Percentiles rank a stretch among this genome's conserved stretches.
phyloP scores from a whole-genome alignment of 2,329 filamentous ascomycete genomes.

The Leptographium galeiforme region DNA sequence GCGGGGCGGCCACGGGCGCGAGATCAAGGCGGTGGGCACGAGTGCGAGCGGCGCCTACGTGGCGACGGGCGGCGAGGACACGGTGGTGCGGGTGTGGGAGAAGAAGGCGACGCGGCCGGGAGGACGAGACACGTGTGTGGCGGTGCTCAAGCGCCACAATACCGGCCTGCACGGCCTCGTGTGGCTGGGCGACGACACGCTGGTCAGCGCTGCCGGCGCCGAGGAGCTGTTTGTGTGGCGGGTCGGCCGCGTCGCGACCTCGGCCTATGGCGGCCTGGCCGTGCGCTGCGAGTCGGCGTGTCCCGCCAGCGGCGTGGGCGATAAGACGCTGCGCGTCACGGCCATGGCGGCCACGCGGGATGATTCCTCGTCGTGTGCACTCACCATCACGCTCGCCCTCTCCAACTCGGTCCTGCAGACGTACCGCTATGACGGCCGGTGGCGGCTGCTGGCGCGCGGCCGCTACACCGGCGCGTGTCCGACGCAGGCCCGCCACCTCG shows the following conservation, averaged over 20 bases:
- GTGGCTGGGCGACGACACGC: conserved; percentile 55
- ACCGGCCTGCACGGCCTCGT: conserved; percentile 70
- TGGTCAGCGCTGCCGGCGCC: conserved; percentile 76
- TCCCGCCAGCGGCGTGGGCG: conserved; percentile 32
- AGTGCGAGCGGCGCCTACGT: conserved; percentile 23
- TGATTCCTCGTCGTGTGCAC: conserved; percentile 22
- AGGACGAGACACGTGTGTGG: conserved; percentile 40
- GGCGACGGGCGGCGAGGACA: conserved; percentile 63
- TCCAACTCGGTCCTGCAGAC: conserved; percentile 70
- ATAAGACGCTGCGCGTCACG: conserved; percentile 62
- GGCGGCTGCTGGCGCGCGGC: conserved; percentile 37
- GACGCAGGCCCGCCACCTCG: conserved; percentile 45
- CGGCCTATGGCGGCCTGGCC: conserved; percentile 34
- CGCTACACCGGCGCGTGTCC: conserved; percentile 62
- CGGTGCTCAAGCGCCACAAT: conserved; percentile 62
- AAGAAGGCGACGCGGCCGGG: too few relatives aligned
- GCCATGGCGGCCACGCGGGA: conserved; percentile 3
- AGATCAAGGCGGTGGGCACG: conserved; percentile 48
- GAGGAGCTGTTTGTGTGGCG: conserved; percentile 88
- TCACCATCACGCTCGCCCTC: conserved; percentile 55
- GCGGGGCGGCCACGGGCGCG: conserved; percentile 68
- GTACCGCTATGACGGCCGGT: conserved; percentile 43
- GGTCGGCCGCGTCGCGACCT: conserved; percentile 35
- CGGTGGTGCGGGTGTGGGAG: conserved; percentile 61
- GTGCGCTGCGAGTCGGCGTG: conserved; percentile 44